Evolutionary conservation across 306 rosid species (phyloP).

Genomic region (Rosa chinensis): DNA sequence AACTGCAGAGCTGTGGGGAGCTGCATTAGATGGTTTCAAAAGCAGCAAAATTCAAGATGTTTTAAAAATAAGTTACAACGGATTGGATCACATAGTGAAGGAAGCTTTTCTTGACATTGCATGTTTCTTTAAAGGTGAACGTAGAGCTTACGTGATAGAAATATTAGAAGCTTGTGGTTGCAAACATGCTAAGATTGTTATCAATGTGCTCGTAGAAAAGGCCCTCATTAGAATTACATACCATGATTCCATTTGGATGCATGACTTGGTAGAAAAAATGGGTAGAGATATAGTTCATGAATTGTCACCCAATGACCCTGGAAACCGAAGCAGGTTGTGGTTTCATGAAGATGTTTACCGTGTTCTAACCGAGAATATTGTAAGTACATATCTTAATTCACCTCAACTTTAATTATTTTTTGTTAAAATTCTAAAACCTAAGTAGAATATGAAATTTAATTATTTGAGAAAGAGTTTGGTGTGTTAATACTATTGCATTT

Average conservation of each 20-base stretch:
- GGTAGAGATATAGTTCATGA: conserved; percentile 34
- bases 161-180: conserved; percentile 32
- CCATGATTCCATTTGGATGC: conserved; percentile 17
- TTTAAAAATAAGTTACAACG: conserved; percentile 30
- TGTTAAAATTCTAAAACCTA: not conserved
- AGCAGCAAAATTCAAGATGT: conserved; percentile 33
- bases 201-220: conserved; percentile 22
- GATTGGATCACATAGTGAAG: conserved; percentile 17
- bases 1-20: conserved; percentile 10
- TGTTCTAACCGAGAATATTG: not conserved
- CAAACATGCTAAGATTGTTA: not conserved
- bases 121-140: conserved; percentile 28
- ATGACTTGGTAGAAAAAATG: conserved; percentile 37
- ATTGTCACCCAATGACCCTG: not conserved
- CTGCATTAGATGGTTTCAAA: not conserved
- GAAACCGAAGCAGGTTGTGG: no score
- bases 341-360: conserved; percentile 25
- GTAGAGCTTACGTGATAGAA: conserved; percentile 8
- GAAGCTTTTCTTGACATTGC: conserved; percentile 37
- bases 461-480: conserved; percentile 5
- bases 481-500: conserved; percentile 18
- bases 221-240: not conserved
- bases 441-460: not conserved
- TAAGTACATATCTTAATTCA: not conserved
- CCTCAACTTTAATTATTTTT: not conserved